Percentiles rank a stretch among this genome's conserved stretches.
These are phyloP conservation scores for Echinosophora koreensis DNA, from an alignment of 306 rosid species.

Conservation along the genomic window DNA sequence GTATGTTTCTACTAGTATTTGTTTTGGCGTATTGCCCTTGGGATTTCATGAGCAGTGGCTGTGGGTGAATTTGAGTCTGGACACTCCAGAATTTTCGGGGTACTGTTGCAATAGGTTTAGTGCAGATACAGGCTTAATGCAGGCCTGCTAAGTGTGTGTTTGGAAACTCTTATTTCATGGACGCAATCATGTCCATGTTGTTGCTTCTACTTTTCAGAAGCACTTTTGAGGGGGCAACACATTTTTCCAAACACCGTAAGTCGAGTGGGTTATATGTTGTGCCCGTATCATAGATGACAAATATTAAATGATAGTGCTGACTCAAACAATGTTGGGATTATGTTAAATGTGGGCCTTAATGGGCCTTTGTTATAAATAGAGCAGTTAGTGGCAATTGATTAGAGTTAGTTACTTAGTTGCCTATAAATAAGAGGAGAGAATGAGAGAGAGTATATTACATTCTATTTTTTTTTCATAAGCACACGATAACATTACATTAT, in stretches of 20 bases:
- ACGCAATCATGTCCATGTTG: too few relatives aligned
- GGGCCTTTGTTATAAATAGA: too few relatives aligned
- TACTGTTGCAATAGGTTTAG: constrained; percentile 28
- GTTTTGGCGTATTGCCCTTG: background rate
- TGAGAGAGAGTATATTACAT: background rate
- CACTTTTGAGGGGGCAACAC: too few relatives aligned
- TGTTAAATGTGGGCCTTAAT: too few relatives aligned
- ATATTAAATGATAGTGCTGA: constrained; percentile 17
- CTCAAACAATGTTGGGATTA: constrained; percentile 2
- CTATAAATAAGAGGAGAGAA: too few relatives aligned
- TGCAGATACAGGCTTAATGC: constrained; percentile 21
- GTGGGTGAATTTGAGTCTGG: constrained; percentile 31
- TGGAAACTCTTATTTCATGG: too few relatives aligned
- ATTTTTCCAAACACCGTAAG: background rate
- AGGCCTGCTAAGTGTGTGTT: background rate
- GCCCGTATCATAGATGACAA: constrained; percentile 17
- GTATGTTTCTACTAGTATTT: background rate
- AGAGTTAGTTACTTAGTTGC: too few relatives aligned
- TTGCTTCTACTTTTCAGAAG: too few relatives aligned
- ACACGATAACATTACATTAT: constrained; percentile 52
- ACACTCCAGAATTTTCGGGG: constrained; percentile 24
- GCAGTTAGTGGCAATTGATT: too few relatives aligned
- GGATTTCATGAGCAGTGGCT: background rate
- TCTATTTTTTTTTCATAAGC: constrained; percentile 22
- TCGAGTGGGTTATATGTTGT: constrained; percentile 23